A percentile compares a stretch with the other conserved stretches of the same genome.
phyloP scores from a whole-genome alignment of 1,284 basidiomycete genomes.

The Sparassis latifolia region DNA sequence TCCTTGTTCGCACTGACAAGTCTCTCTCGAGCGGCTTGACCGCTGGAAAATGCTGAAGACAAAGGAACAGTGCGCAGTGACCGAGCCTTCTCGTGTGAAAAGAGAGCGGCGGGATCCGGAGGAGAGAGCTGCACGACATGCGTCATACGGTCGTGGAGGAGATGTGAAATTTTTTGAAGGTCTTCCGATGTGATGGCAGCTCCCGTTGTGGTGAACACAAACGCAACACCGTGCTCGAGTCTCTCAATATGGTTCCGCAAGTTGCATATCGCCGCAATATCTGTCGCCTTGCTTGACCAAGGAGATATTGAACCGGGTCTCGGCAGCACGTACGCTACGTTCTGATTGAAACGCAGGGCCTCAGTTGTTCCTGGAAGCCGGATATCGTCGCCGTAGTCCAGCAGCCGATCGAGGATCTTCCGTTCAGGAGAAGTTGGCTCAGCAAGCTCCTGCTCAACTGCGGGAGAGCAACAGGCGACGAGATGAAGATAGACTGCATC shows the following conservation, averaged over 20 bases:
- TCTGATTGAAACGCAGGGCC: slow-evolving; percentile 32
- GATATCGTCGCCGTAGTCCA: slow-evolving; percentile 82
- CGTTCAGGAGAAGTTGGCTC: slow-evolving; percentile 40
- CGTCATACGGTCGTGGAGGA: slow-evolving; percentile 95
- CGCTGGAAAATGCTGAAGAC: slow-evolving; percentile 22
- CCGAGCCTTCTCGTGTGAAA: slow-evolving; percentile 63
- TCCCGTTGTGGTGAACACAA: slow-evolving; percentile 52
- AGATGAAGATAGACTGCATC: slow-evolving; percentile 89
- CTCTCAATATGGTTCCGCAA: slow-evolving; percentile 68
- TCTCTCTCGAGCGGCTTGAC: slow-evolving; percentile 39
- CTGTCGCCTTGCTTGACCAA: slow-evolving; percentile 98
- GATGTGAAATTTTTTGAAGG: slow-evolving; percentile 49
- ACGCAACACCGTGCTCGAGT: slow-evolving; percentile 81
- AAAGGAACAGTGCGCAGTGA: slow-evolving; percentile 72
- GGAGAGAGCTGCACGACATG: slow-evolving; percentile 61
- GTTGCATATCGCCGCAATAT: slow-evolving; percentile 87
- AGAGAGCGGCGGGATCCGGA: slow-evolving; percentile 62
- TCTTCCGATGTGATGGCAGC: slow-evolving; percentile 36
- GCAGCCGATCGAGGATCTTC: slow-evolving; percentile 64
- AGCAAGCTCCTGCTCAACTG: slow-evolving; percentile 44
- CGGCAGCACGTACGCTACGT: slow-evolving; percentile 73
- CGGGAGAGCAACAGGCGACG: slow-evolving; percentile 40
- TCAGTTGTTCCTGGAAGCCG: slow-evolving; percentile 41
- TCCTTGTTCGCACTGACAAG: slow-evolving; percentile 78
- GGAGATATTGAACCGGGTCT: slow-evolving; percentile 79